Percentiles rank a stretch among this genome's conserved stretches.
phyloP scores from a whole-genome alignment of 768 basidiomycete species.

The Tremella yokohamensis region DNA sequence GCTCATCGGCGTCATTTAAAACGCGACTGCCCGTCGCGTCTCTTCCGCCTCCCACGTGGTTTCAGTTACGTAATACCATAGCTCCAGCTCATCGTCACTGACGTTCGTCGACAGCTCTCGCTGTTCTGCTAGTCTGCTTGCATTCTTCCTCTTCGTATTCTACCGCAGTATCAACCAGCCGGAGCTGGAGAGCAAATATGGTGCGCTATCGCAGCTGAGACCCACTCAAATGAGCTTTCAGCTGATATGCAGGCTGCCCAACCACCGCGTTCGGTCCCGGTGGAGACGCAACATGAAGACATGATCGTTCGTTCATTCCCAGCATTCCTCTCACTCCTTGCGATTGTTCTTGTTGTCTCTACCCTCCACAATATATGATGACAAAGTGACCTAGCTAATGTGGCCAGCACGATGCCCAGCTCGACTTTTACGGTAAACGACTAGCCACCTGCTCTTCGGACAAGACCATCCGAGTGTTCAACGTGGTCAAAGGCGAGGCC shows the following conservation, averaged over 20 bases:
- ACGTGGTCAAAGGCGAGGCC: slow-evolving; percentile 79
- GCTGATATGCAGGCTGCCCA: slow-evolving; percentile 20
- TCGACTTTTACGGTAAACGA: slow-evolving; percentile 96
- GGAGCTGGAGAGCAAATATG: too few species aligned
- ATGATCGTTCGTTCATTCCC: slow-evolving; percentile 74
- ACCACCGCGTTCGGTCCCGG: slow-evolving; percentile 51
- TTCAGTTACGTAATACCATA: too few species aligned
- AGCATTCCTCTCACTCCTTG: not conserved
- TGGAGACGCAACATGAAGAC: slow-evolving; percentile 96
- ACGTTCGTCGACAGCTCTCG: too few species aligned
- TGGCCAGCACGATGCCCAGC: slow-evolving; percentile 86
- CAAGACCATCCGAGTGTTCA: slow-evolving; percentile 89
- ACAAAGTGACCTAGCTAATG: not conserved
- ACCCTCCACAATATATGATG: not conserved
- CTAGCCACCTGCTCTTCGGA: slow-evolving; percentile 96
- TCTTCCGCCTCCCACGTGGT: too few species aligned
- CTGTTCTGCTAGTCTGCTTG: too few species aligned
- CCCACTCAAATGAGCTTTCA: too few species aligned
- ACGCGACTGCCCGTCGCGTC: too few species aligned
- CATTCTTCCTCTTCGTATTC: too few species aligned
- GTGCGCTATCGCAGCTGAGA: too few species aligned
- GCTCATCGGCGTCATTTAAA: too few species aligned
- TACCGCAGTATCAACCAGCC: too few species aligned
- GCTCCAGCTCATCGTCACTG: too few species aligned
- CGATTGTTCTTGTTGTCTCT: not conserved